Conservation (phyloP, 768 basidiomycete genomes). For the Trametes maxima region DNA sequence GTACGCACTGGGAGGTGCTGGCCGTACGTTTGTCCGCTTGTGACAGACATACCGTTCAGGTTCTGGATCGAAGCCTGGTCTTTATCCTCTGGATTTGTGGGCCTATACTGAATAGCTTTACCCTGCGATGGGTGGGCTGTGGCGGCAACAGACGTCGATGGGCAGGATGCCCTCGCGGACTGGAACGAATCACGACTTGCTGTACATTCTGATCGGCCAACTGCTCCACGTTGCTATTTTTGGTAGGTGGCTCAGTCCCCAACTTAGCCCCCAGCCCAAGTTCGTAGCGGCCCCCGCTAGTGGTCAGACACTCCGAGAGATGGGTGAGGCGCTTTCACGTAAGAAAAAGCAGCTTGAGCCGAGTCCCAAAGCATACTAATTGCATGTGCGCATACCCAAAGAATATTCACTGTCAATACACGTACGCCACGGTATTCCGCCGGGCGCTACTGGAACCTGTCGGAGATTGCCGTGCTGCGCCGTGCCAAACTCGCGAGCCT, state of each 20-base stretch:
- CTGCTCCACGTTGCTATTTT: neutral
- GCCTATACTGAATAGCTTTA: too few species aligned
- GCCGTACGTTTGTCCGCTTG: constrained; percentile 47
- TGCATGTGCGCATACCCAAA: too few species aligned
- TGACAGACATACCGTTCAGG: neutral
- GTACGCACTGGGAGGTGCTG: constrained; percentile 53
- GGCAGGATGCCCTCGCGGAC: neutral
- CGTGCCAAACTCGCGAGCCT: neutral
- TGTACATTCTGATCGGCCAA: constrained; percentile 11
- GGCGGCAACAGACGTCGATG: too few species aligned
- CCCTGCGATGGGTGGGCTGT: neutral
- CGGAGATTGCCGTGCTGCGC: constrained; percentile 15
- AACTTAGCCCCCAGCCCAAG: neutral
- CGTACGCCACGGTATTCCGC: too few species aligned
- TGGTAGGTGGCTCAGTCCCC: neutral
- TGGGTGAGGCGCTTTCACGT: too few species aligned
- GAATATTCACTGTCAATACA: too few species aligned
- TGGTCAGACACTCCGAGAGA: too few species aligned
- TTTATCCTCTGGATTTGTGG: neutral
- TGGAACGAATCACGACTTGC: constrained; percentile 3
- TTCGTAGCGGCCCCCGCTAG: neutral
- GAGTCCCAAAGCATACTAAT: too few species aligned
- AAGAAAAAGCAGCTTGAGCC: too few species aligned
- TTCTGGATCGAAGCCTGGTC: neutral
- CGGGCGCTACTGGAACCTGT: too few species aligned